A percentile compares a stretch with the other conserved stretches of the same genome.
phyloP scores from a whole-genome alignment of 2,329 filamentous ascomycete genomes.

The Colletotrichum endophyticum region DNA sequence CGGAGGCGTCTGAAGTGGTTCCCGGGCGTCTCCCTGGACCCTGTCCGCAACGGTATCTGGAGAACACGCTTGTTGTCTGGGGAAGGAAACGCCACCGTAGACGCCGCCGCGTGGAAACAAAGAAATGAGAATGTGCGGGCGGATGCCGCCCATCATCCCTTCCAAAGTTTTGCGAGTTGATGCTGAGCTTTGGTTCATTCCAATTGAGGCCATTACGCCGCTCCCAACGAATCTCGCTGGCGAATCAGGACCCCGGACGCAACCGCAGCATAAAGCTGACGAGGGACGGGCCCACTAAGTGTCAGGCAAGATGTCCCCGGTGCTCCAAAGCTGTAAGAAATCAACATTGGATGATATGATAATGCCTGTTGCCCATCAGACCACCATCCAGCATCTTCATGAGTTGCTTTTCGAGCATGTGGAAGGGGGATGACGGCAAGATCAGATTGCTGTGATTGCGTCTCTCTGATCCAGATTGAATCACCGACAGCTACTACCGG shows the following conservation, averaged over 20 bases:
- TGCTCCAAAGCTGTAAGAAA: constrained; percentile 18
- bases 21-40: not conserved
- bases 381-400: not conserved
- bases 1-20: constrained; percentile 6
- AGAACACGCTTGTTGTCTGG: not conserved
- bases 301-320: constrained; percentile 11
- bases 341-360: constrained; percentile 17
- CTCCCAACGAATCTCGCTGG: not conserved
- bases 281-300: constrained; percentile 1
- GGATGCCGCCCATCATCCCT: not conserved
- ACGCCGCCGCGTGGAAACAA: constrained; percentile 6
- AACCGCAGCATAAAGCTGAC: constrained; percentile 7
- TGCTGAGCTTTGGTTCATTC: not conserved
- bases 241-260: constrained; percentile 3
- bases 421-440: not conserved
- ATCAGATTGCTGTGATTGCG: not conserved
- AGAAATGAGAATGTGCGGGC: not conserved
- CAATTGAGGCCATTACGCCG: constrained; percentile 12
- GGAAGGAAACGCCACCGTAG: constrained; percentile 9
- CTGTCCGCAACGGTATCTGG: not conserved
- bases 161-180: not conserved
- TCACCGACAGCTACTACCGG: not conserved
- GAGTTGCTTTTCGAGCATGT: not conserved
- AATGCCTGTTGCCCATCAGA: constrained; percentile 7
- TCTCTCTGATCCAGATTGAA: not conserved